Evolutionary conservation across 306 rosid species (phyloP).

Genomic region (Cucurbita pepo): DNA sequence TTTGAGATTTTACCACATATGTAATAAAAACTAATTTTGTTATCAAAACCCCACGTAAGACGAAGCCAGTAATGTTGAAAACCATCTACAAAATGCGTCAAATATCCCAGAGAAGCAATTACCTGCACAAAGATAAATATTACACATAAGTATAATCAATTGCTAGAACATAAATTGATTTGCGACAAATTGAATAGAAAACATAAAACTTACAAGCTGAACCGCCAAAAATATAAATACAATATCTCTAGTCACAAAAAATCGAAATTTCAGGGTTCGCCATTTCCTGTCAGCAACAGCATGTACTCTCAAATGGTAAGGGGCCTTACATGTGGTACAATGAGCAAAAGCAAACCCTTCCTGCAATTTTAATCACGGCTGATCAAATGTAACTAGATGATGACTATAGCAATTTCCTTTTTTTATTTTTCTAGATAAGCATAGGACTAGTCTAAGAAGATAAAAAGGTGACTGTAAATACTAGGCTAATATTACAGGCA

Average conservation of each 20-base stretch:
- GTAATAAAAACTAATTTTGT: constrained; percentile 72
- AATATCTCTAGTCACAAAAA: constrained; percentile 93
- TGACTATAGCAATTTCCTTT: neutral
- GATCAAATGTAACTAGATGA: constrained; percentile 10
- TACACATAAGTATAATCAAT: neutral
- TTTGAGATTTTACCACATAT: constrained; percentile 51
- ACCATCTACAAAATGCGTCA: constrained; percentile 74
- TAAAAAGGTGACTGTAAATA: neutral
- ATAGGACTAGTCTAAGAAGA: neutral
- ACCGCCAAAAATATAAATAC: constrained; percentile 72
- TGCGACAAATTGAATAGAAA: constrained; percentile 5
- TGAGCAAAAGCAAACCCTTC: constrained; percentile 99
- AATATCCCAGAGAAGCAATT: constrained; percentile 67
- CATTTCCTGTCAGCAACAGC: constrained; percentile 90
- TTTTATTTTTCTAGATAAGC: neutral
- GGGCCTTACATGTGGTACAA: constrained; percentile 96
- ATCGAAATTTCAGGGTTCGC: constrained; percentile 91
- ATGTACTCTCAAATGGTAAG: constrained; percentile 91
- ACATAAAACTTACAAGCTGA: constrained; percentile 67
- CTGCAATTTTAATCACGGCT: constrained; percentile 30
- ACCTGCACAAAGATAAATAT: constrained; percentile 33
- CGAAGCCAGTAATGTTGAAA: constrained; percentile 81
- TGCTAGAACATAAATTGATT: neutral
- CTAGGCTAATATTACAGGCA: neutral
- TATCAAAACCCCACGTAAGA: constrained; percentile 75